Evolutionary conservation across 129 eudicot genomes (phyloP).

Genomic region (Artemisia tridentata): DNA sequence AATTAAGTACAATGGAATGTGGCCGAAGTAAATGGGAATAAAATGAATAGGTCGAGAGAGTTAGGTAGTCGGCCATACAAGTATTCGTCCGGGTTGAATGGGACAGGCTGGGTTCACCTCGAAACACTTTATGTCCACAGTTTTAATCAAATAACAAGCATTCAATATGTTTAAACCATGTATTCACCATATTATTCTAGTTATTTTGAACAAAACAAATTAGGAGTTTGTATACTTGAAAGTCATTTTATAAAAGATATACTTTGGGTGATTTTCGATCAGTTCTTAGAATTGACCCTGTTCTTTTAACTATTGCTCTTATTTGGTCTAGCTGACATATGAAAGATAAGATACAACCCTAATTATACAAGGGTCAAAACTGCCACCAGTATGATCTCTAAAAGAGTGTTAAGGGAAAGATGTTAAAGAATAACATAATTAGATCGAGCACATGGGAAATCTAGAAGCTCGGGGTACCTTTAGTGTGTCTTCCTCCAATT

Average conservation of each 20-base stretch:
- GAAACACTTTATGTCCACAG: background rate
- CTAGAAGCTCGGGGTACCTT: slow-evolving; percentile 40
- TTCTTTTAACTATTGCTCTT: no score
- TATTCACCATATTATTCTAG: no score
- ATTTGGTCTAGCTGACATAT: background rate
- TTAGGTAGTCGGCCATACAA: background rate
- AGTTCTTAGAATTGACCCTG: no score
- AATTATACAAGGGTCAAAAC: background rate
- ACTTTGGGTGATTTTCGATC: no score
- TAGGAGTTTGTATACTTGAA: no score
- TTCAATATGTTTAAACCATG: no score
- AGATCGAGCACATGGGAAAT: background rate
- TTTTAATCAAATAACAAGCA: background rate
- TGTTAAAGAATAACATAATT: background rate
- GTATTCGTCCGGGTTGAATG: background rate
- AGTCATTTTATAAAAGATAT: no score
- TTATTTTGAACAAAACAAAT: no score
- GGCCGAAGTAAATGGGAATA: background rate
- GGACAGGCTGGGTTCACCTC: background rate
- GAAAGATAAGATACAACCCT: background rate
- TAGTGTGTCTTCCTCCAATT: slow-evolving; percentile 57
- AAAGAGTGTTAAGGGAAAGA: background rate
- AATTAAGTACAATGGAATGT: no score
- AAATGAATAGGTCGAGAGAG: no score
- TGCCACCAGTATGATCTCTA: background rate